phyloP scores from a whole-genome alignment of 2,329 filamentous ascomycete species.

The Ascochyta clinopodiicola region DNA sequence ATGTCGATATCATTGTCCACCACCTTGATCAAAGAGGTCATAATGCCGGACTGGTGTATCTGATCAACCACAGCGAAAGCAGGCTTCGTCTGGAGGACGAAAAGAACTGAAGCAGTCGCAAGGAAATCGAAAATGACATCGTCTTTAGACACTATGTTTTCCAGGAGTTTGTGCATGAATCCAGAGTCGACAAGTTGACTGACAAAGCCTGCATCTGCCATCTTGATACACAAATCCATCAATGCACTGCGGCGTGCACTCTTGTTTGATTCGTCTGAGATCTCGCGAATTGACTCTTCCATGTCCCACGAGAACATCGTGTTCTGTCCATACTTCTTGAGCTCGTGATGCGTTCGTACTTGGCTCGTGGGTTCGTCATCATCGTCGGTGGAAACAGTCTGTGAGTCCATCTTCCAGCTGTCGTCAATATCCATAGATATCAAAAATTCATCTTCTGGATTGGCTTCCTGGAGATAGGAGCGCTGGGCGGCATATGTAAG shows the following conservation, averaged over 20 bases:
- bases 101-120: constrained; percentile 67
- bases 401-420: constrained; percentile 25
- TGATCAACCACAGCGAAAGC: constrained; percentile 66
- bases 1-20: constrained; percentile 63
- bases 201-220: constrained; percentile 67
- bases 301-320: constrained; percentile 63
- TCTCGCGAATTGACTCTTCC: constrained; percentile 64
- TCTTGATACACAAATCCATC: constrained; percentile 62
- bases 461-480: constrained; percentile 64
- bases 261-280: constrained; percentile 54
- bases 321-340: constrained; percentile 65
- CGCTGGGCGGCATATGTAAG: constrained; percentile 66
- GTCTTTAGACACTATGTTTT: constrained; percentile 58
- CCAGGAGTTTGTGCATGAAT: constrained; percentile 72
- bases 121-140: constrained; percentile 64
- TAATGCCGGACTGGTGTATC: constrained; percentile 62
- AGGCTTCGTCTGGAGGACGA: constrained; percentile 66
- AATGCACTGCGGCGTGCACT: constrained; percentile 60
- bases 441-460: constrained; percentile 49
- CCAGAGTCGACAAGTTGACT: constrained; percentile 76
- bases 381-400: constrained; percentile 51
- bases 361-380: constrained; percentile 47
- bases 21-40: constrained; percentile 63
- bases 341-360: constrained; percentile 67
- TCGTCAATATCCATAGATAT: constrained; percentile 45